Percentiles rank a stretch among this genome's conserved stretches.
phyloP scores from a whole-genome alignment of 176 grass and related monocot genomes.

The Secale cereale region DNA sequence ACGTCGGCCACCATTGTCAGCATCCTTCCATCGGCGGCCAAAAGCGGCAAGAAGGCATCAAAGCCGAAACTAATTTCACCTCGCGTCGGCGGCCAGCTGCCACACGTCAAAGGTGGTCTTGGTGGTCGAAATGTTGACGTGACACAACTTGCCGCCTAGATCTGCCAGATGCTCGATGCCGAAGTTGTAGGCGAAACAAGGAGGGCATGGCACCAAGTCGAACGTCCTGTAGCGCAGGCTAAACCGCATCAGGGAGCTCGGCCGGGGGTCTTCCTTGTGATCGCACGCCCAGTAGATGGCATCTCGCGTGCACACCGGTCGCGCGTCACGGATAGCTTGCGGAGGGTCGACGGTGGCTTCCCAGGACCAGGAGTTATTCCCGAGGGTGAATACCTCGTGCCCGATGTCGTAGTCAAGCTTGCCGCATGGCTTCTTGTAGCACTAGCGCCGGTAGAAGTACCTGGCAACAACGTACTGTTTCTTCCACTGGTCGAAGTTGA shows the following conservation, averaged over 20 bases:
- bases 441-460: constrained; percentile 6
- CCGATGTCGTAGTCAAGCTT: neutral
- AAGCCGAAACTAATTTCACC: neutral
- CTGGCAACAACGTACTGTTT: neutral
- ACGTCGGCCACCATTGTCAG: neutral
- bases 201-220: neutral
- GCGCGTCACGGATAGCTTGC: neutral
- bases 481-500: neutral
- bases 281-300: neutral
- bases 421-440: neutral
- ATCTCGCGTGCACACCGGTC: neutral
- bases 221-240: constrained; percentile 1
- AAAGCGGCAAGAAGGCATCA: neutral
- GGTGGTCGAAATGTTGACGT: too few relatives aligned
- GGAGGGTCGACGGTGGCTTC: neutral
- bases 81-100: neutral
- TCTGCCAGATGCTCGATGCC: neutral
- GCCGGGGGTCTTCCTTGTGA: neutral
- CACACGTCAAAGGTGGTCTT: neutral
- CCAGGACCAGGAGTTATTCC: neutral
- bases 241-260: constrained; percentile 10
- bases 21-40: neutral
- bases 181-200: neutral
- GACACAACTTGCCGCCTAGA: neutral
- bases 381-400: constrained; percentile 1